Evolutionary conservation across 495 filamentous ascomycete species (phyloP).

Genomic region (Terfezia boudieri): DNA sequence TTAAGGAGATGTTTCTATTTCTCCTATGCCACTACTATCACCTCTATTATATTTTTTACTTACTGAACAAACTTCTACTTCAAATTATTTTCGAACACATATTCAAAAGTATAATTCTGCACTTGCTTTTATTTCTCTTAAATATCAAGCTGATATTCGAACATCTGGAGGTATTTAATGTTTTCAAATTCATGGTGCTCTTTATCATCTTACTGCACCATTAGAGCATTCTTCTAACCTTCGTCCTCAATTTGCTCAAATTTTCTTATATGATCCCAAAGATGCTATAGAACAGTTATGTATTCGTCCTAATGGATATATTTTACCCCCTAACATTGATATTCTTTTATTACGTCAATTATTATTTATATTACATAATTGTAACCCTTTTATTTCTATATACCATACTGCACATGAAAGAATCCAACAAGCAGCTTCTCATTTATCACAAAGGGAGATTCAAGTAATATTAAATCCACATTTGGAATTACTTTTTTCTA

Average conservation of each 20-base stretch:
- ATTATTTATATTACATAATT: neutral
- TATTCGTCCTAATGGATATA: neutral
- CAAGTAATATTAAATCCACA: neutral
- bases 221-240: neutral
- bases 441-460: neutral
- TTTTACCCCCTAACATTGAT: neutral
- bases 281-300: neutral
- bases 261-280: neutral
- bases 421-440: neutral
- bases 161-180: neutral
- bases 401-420: neutral
- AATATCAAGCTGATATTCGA: neutral
- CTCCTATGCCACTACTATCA: neutral
- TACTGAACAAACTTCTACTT: neutral
- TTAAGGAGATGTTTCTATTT: neutral
- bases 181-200: neutral
- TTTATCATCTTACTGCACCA: neutral
- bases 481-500: neutral
- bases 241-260: neutral
- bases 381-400: neutral
- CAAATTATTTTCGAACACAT: neutral
- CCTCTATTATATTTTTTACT: neutral
- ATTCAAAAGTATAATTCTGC: constrained; percentile 4
- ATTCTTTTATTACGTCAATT: neutral
- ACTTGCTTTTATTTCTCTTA: neutral